These are phyloP conservation scores for Alternaria conjuncta DNA, from an alignment of 2,329 filamentous ascomycete genomes.

Conservation along the genomic window DNA sequence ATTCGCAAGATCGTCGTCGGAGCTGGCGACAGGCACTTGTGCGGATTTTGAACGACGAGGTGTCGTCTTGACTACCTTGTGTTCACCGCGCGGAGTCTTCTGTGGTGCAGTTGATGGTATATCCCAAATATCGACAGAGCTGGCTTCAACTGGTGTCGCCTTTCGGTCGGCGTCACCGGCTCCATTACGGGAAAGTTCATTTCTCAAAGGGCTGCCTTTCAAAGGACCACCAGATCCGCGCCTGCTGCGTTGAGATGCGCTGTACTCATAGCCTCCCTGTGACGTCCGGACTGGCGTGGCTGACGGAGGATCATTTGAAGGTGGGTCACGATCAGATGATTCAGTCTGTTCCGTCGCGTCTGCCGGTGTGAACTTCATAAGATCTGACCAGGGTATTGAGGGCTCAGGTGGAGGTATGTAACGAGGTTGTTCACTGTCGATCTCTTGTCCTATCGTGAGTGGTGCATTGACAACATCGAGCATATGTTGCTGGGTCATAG, in stretches of 20 bases:
- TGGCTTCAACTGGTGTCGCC: not conserved
- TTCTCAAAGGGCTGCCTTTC: slow-evolving; percentile 8
- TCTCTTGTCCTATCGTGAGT: slow-evolving; percentile 30
- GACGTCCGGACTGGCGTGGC: not conserved
- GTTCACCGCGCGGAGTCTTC: not conserved
- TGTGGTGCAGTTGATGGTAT: not conserved
- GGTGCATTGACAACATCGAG: slow-evolving; percentile 44
- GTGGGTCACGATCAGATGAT: slow-evolving; percentile 10
- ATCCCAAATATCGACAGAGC: not conserved
- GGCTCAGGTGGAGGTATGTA: slow-evolving; percentile 33
- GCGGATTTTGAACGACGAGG: slow-evolving; percentile 6
- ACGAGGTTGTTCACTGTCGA: slow-evolving; percentile 13
- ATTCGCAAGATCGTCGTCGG: slow-evolving; percentile 34
- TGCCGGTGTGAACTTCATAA: slow-evolving; percentile 32
- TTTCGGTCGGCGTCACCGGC: not conserved
- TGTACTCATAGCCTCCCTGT: not conserved
- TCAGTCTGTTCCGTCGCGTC: slow-evolving; percentile 16
- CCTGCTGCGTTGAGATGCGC: slow-evolving; percentile 12
- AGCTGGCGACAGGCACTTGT: not conserved
- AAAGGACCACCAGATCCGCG: slow-evolving; percentile 6
- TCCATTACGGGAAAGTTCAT: not conserved
- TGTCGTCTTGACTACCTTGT: not conserved
- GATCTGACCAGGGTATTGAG: slow-evolving; percentile 48
- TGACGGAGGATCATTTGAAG: not conserved
- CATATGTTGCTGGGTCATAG: slow-evolving; percentile 50